Conservation (phyloP, 2,329 filamentous ascomycete genomes). For the Epichloe coenophiala region DNA sequence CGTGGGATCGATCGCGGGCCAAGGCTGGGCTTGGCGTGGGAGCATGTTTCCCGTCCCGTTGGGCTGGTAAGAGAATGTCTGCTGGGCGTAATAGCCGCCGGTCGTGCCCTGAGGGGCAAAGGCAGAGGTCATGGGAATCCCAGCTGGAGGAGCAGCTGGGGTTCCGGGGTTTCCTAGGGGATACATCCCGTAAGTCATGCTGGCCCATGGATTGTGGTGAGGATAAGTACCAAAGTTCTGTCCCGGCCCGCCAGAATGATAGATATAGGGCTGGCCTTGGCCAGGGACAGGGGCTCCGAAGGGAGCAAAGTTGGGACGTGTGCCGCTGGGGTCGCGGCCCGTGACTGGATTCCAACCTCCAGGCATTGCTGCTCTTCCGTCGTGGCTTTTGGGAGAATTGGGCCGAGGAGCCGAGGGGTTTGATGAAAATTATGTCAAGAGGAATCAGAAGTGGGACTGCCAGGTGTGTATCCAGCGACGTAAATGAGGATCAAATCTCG, state of each 20-base stretch:
- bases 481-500: slow-evolving; percentile 16
- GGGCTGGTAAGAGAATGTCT: slow-evolving; percentile 21
- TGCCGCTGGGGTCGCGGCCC: slow-evolving; percentile 22
- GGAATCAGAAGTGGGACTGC: slow-evolving; percentile 16
- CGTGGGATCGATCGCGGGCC: slow-evolving; percentile 27
- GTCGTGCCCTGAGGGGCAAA: slow-evolving; percentile 1
- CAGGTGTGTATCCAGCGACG: slow-evolving; percentile 24
- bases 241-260: slow-evolving; percentile 23
- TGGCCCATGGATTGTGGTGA: slow-evolving; percentile 10
- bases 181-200: slow-evolving; percentile 15
- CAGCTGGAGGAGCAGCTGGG: background rate
- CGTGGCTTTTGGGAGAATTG: too few species aligned
- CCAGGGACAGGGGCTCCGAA: slow-evolving; percentile 19
- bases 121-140: background rate
- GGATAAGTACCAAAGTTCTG: slow-evolving; percentile 17
- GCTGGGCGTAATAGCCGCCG: slow-evolving; percentile 14
- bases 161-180: slow-evolving; percentile 8
- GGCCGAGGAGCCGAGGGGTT: background rate
- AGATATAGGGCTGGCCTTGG: slow-evolving; percentile 25
- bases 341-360: slow-evolving; percentile 27
- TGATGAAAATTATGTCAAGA: too few species aligned
- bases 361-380: slow-evolving; percentile 15
- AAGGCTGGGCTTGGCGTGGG: slow-evolving; percentile 26
- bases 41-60: slow-evolving; percentile 23
- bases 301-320: slow-evolving; percentile 20